phyloP scores from a whole-genome alignment of 129 eudicot genomes.

The Dittrichia graveolens region DNA sequence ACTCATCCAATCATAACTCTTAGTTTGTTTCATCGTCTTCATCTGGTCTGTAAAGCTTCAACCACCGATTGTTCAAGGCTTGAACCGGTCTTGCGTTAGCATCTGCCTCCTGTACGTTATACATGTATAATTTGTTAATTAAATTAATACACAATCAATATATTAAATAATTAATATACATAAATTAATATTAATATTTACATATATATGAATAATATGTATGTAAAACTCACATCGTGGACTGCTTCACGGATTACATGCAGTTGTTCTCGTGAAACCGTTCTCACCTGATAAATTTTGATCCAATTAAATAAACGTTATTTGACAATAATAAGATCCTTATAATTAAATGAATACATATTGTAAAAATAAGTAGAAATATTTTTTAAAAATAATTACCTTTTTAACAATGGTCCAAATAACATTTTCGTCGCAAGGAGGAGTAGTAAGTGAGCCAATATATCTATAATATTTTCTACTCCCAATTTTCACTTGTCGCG shows the following conservation, averaged over 20 bases:
- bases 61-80: slow-evolving; percentile 36
- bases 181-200: not conserved
- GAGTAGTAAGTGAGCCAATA: slow-evolving; percentile 30
- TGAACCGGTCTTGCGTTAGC: slow-evolving; percentile 59
- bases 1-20: not conserved
- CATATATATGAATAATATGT: not conserved
- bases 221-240: slow-evolving; percentile 50
- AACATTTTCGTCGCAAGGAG: slow-evolving; percentile 28
- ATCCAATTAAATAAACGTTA: not conserved
- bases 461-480: slow-evolving; percentile 20
- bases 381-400: not conserved
- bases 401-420: slow-evolving; percentile 30
- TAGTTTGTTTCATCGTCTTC: slow-evolving; percentile 2
- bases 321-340: not conserved
- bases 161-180: not conserved
- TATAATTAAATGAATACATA: not conserved
- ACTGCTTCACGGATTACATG: slow-evolving; percentile 47
- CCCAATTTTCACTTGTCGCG: slow-evolving; percentile 6
- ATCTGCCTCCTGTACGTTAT: slow-evolving; percentile 38
- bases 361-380: not conserved
- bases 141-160: not conserved
- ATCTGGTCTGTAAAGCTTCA: slow-evolving; percentile 40
- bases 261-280: slow-evolving; percentile 49
- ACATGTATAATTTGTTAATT: too few relatives aligned
- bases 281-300: slow-evolving; percentile 44